These are phyloP conservation scores for Cyberlindnera euphorbiiphila DNA, from an alignment of 805 yeast species.

Conservation along the genomic window DNA sequence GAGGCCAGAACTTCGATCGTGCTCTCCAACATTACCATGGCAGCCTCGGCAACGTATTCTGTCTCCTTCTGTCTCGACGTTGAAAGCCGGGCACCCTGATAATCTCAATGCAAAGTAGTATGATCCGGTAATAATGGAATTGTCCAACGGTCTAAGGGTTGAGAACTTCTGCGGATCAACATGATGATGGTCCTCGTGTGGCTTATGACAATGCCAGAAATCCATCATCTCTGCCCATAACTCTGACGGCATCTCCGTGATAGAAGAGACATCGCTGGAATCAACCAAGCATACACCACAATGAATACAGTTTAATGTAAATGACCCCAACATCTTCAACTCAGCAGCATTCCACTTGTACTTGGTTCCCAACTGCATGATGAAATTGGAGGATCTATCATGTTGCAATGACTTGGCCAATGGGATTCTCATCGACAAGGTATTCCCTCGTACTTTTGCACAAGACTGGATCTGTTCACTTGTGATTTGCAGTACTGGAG, in stretches of 20 bases:
- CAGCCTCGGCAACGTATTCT: conserved; percentile 37
- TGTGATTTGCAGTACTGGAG: conserved; percentile 1
- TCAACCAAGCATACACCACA: conserved; percentile 33
- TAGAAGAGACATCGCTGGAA: conserved; percentile 30
- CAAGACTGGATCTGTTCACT: conserved; percentile 6
- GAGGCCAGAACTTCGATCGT: conserved; percentile 31
- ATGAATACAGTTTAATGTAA: conserved; percentile 30
- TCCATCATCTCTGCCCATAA: conserved; percentile 95
- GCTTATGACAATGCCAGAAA: conserved; percentile 96
- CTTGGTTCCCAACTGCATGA: conserved; percentile 21
- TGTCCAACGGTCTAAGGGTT: conserved; percentile 39
- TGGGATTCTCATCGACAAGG: conserved; percentile 17
- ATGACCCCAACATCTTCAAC: conserved; percentile 29
- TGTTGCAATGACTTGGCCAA: not conserved
- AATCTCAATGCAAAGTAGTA: conserved; percentile 40
- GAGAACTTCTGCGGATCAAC: conserved; percentile 33
- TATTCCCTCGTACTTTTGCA: conserved; percentile 3
- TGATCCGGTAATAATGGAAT: conserved; percentile 49
- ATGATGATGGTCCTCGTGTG: conserved; percentile 30
- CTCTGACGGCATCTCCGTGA: conserved; percentile 81
- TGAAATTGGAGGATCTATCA: conserved; percentile 21
- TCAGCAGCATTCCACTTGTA: conserved; percentile 44
- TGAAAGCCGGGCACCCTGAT: conserved; percentile 4
- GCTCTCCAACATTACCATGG: conserved; percentile 36
- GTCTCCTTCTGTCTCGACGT: conserved; percentile 3